These are phyloP conservation scores for Dicorynia guianensis DNA, from an alignment of 306 rosid species.

Conservation along the genomic window DNA sequence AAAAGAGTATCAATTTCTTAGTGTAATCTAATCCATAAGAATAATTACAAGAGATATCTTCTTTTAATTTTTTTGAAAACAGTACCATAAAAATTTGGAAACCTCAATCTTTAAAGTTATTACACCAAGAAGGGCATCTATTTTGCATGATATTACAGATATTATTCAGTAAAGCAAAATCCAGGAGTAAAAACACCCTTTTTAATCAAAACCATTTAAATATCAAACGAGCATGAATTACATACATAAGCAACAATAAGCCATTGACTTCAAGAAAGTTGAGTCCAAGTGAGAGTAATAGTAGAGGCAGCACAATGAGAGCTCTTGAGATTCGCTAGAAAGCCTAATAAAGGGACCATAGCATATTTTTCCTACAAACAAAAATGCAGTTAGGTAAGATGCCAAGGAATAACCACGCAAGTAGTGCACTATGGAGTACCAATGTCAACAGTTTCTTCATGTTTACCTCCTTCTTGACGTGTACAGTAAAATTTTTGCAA, in stretches of 20 bases:
- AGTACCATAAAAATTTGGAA: background rate
- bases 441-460: slow-evolving; percentile 23
- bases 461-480: slow-evolving; percentile 64
- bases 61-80: background rate
- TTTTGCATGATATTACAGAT: slow-evolving; percentile 15
- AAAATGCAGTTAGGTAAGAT: slow-evolving; percentile 36
- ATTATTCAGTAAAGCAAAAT: slow-evolving; percentile 1
- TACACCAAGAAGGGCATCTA: slow-evolving; percentile 8
- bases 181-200: background rate
- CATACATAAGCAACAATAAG: slow-evolving; percentile 84
- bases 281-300: slow-evolving; percentile 74
- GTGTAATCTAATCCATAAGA: slow-evolving; percentile 11
- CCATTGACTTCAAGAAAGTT: slow-evolving; percentile 64
- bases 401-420: slow-evolving; percentile 20
- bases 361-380: slow-evolving; percentile 59
- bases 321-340: slow-evolving; percentile 79
- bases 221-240: slow-evolving; percentile 28
- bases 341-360: slow-evolving; percentile 83
- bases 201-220: slow-evolving; percentile 25
- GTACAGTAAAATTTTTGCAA: slow-evolving; percentile 63
- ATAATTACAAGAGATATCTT: background rate
- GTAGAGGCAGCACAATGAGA: slow-evolving; percentile 72
- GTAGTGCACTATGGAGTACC: background rate
- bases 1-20: background rate
- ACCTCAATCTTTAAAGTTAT: background rate